Percentiles rank a stretch among this genome's conserved stretches.
phyloP scores from a whole-genome alignment of 2,329 filamentous ascomycete genomes.

The Sclerotinia sclerotiorum region DNA sequence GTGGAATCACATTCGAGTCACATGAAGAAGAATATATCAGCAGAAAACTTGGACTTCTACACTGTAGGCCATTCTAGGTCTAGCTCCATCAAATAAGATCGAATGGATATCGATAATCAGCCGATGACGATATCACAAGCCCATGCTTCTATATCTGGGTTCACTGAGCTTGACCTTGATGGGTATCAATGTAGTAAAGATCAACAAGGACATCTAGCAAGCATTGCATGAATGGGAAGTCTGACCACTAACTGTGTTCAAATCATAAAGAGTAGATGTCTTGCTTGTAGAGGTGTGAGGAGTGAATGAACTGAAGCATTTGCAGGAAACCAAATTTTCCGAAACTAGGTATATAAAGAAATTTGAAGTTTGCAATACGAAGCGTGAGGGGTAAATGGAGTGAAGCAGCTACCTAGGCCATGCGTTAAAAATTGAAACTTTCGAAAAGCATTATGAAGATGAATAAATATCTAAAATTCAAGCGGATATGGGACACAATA shows the following conservation, averaged over 20 bases:
- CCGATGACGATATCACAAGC: conserved; percentile 3
- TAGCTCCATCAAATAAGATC: neutral
- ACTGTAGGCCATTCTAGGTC: conserved; percentile 8
- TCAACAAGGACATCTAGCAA: neutral
- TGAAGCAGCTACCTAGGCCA: neutral
- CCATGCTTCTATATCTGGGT: neutral
- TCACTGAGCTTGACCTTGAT: neutral
- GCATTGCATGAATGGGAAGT: neutral
- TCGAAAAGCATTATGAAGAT: neutral
- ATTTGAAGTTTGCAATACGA: too few species aligned
- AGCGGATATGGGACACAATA: neutral
- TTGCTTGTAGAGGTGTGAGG: neutral
- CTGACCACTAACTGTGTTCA: neutral
- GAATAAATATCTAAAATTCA: neutral
- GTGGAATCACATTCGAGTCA: neutral
- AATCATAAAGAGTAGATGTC: neutral
- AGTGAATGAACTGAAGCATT: neutral
- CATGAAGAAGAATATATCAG: neutral
- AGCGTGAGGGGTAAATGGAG: neutral
- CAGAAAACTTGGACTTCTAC: conserved; percentile 4
- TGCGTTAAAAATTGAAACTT: neutral
- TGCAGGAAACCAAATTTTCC: neutral
- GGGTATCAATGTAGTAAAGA: neutral
- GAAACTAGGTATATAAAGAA: neutral
- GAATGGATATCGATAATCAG: neutral